Evolutionary conservation across 495 filamentous ascomycete genomes (phyloP).

Genomic region (Umbilicaria muhlenbergii): DNA sequence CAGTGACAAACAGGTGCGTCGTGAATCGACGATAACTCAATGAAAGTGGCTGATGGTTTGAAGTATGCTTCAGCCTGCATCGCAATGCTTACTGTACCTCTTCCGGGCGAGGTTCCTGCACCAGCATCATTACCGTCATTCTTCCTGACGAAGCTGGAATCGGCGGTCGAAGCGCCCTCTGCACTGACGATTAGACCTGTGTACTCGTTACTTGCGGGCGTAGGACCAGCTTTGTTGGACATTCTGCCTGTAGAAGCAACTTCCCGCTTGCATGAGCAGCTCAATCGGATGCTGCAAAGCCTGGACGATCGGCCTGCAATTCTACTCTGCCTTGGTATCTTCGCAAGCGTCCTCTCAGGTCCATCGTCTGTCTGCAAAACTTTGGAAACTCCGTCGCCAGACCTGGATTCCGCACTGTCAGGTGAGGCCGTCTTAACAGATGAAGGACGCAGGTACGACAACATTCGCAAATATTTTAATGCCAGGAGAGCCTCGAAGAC

Average conservation of each 20-base stretch:
- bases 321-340: conserved; percentile 33
- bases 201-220: conserved; percentile 23
- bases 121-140: conserved; percentile 29
- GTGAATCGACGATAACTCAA: not conserved
- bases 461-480: conserved; percentile 32
- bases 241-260: conserved; percentile 25
- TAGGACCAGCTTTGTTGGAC: conserved; percentile 18
- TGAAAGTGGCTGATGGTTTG: not conserved
- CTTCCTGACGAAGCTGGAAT: conserved; percentile 20
- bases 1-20: conserved; percentile 21
- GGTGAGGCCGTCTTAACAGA: not conserved
- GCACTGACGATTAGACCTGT: conserved; percentile 28
- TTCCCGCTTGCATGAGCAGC: conserved; percentile 27
- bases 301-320: conserved; percentile 30
- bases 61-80: conserved; percentile 26
- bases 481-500: conserved; percentile 35
- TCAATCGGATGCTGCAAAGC: conserved; percentile 29
- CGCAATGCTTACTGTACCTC: conserved; percentile 25
- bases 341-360: conserved; percentile 25
- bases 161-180: conserved; percentile 21
- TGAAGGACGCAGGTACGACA: conserved; percentile 19
- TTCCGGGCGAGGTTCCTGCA: conserved; percentile 18
- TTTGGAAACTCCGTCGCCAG: no score
- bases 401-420: not conserved
- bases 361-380: not conserved